A percentile compares a stretch with the other conserved stretches of the same genome.
Conservation (phyloP, 2,329 filamentous ascomycete species). For the Trichoderma semiorbis region DNA sequence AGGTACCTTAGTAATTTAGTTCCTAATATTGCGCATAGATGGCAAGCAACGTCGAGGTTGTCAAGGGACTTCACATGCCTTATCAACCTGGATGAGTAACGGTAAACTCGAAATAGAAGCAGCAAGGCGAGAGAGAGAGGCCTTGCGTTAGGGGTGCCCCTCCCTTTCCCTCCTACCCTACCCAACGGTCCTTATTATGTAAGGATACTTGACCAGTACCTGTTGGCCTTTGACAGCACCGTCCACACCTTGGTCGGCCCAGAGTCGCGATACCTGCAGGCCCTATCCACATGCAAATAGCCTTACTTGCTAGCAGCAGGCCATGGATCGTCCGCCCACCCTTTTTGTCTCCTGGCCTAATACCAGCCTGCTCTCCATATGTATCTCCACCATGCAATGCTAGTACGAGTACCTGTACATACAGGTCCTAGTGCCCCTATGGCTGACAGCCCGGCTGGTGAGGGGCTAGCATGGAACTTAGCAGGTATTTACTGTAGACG, state of each 20-base stretch:
- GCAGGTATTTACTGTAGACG: too few species aligned
- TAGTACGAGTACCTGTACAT: too few species aligned
- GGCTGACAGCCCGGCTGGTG: background rate
- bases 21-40: background rate
- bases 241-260: background rate
- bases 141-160: background rate
- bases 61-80: background rate
- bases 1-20: too few species aligned
- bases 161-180: background rate
- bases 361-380: too few species aligned
- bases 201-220: background rate
- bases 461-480: too few species aligned
- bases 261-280: background rate
- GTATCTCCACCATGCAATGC: background rate
- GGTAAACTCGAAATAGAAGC: background rate
- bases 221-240: background rate
- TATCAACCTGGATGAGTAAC: background rate
- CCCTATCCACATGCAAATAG: background rate
- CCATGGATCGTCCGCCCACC: conserved; percentile 2
- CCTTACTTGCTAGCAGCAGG: background rate
- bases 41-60: background rate
- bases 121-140: background rate
- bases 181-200: background rate
- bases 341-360: background rate
- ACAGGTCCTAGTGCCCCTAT: conserved; percentile 2